phyloP scores from a whole-genome alignment of 305 asterid species.

The Fraxinus baroniana region DNA sequence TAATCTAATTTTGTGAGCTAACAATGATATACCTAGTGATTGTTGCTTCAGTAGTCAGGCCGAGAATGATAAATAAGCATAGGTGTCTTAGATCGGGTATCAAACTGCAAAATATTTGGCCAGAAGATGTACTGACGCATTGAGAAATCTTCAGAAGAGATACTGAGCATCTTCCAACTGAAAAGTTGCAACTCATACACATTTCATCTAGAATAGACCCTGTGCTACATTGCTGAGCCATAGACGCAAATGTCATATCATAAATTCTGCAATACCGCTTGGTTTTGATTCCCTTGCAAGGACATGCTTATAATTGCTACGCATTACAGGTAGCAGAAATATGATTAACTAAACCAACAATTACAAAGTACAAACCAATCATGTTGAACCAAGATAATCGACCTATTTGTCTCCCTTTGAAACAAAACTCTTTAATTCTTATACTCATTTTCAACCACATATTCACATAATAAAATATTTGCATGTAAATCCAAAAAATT shows the following conservation, averaged over 20 bases:
- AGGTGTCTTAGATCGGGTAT: background rate
- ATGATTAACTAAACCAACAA: background rate
- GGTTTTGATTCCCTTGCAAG: background rate
- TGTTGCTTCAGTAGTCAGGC: background rate
- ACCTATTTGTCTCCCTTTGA: background rate
- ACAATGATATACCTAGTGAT: background rate
- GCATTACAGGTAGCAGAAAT: background rate
- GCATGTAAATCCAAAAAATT: too few species aligned
- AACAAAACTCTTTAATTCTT: too few species aligned
- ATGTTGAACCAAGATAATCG: background rate
- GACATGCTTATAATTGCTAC: background rate
- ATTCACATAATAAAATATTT: too few species aligned
- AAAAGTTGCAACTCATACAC: background rate
- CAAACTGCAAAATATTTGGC: background rate
- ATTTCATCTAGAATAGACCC: background rate
- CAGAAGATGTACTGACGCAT: background rate
- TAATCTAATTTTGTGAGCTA: background rate
- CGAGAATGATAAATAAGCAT: background rate
- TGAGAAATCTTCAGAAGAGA: background rate
- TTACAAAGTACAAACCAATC: background rate
- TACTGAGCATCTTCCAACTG: background rate
- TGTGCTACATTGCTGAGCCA: background rate
- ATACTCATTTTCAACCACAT: too few species aligned
- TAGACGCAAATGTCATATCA: background rate
- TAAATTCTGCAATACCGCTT: background rate